A percentile compares a stretch with the other conserved stretches of the same genome.
Conservation (phyloP, 2,329 filamentous ascomycete species). For the Setomelanomma holmii region DNA sequence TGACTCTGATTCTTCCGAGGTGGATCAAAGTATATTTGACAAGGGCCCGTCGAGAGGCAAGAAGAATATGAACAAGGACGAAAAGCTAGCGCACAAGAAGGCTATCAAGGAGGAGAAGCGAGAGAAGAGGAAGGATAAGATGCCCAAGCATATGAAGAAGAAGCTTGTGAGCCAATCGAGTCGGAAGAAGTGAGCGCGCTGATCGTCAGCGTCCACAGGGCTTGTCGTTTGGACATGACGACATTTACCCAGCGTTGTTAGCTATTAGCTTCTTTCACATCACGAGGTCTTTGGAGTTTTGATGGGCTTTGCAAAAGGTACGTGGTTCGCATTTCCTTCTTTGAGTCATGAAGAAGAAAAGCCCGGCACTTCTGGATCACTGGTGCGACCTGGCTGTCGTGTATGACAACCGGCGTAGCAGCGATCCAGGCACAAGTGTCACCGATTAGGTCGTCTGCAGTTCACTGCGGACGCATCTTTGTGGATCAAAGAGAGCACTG, state of each 20-base stretch:
- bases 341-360: slow-evolving; percentile 26
- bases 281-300: too few species aligned
- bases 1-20: slow-evolving; percentile 31
- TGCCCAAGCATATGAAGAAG: slow-evolving; percentile 96
- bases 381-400: slow-evolving; percentile 9
- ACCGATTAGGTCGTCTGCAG: slow-evolving; percentile 15
- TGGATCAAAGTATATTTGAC: slow-evolving; percentile 42
- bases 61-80: slow-evolving; percentile 87
- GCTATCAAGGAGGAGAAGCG: slow-evolving; percentile 95
- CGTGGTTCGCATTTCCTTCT: too few species aligned
- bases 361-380: slow-evolving; percentile 12
- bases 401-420: slow-evolving; percentile 11
- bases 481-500: slow-evolving; percentile 33
- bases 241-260: too few species aligned
- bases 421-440: slow-evolving; percentile 11
- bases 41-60: slow-evolving; percentile 45
- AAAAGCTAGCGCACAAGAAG: slow-evolving; percentile 86
- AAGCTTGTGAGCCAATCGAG: slow-evolving; percentile 72
- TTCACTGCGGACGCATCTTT: slow-evolving; percentile 11
- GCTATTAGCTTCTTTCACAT: too few species aligned
- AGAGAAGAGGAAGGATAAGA: slow-evolving; percentile 92
- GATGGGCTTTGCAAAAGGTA: too few species aligned
- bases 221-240: background rate
- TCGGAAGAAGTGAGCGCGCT: slow-evolving; percentile 62
- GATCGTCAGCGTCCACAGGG: background rate